A percentile compares a stretch with the other conserved stretches of the same genome.
Conservation (phyloP, 768 basidiomycete species). For the Calocybe cyanea region DNA sequence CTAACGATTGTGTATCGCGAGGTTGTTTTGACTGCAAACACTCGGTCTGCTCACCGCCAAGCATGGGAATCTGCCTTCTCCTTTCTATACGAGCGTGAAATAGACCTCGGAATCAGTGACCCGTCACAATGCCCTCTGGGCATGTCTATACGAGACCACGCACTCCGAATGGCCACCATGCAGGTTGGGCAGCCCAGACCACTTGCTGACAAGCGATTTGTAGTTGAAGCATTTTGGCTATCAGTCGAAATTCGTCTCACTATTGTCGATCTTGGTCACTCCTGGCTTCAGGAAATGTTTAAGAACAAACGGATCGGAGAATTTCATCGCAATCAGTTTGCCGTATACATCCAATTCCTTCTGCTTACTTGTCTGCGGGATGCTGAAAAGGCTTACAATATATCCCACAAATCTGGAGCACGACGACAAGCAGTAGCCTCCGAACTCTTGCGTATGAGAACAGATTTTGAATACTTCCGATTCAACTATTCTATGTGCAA, state of each 20-base stretch:
- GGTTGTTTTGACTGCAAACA: slow-evolving; percentile 36
- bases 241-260: slow-evolving; percentile 51
- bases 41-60: slow-evolving; percentile 49
- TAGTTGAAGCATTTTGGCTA: slow-evolving; percentile 57
- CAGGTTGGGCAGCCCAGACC: slow-evolving; percentile 57
- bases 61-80: slow-evolving; percentile 64
- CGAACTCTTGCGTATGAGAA: slow-evolving; percentile 38
- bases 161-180: slow-evolving; percentile 47
- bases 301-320: slow-evolving; percentile 15
- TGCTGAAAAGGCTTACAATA: slow-evolving; percentile 37
- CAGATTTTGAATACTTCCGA: slow-evolving; percentile 45
- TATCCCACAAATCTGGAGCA: slow-evolving; percentile 46
- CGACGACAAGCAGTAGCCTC: slow-evolving; percentile 50
- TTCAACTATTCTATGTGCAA: slow-evolving; percentile 39
- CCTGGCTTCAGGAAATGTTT: slow-evolving; percentile 33
- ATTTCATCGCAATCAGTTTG: slow-evolving; percentile 41
- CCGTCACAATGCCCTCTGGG: no score
- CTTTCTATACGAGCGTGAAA: slow-evolving; percentile 45
- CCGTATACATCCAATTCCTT: slow-evolving; percentile 41
- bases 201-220: slow-evolving; percentile 53
- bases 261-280: slow-evolving; percentile 40
- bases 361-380: slow-evolving; percentile 44
- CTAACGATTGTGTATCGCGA: slow-evolving; percentile 37
- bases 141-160: slow-evolving; percentile 35
- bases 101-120: slow-evolving; percentile 28